Conservation (phyloP, 163 green algal genomes). For the Chlorella variabilis region DNA sequence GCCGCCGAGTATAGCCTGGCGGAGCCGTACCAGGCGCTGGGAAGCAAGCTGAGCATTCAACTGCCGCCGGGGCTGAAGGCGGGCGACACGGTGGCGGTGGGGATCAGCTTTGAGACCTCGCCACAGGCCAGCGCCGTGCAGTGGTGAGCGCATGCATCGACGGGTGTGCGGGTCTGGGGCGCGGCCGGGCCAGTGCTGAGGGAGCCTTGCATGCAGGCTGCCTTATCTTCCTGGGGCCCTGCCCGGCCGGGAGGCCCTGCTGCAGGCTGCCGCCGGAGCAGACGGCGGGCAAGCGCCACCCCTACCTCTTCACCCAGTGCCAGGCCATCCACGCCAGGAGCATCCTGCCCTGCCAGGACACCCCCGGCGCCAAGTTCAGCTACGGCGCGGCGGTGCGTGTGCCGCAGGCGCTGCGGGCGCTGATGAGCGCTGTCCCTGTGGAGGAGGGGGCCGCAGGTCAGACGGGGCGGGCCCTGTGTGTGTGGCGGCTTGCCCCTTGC, state of each 20-base stretch:
- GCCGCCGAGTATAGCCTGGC: not conserved
- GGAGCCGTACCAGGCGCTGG: conserved; percentile 52
- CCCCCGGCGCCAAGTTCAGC: conserved; percentile 84
- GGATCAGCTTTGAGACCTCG: conserved; percentile 54
- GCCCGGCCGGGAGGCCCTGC: no score
- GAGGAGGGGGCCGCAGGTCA: not conserved
- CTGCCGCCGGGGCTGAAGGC: conserved; percentile 48
- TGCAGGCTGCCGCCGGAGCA: conserved; percentile 68
- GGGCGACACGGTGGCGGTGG: conserved; percentile 24
- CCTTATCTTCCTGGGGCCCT: not conserved
- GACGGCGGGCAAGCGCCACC: conserved; percentile 82
- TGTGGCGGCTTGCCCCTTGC: not conserved
- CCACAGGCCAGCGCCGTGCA: conserved; percentile 59
- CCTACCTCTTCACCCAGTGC: conserved; percentile 95
- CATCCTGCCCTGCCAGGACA: conserved; percentile 93
- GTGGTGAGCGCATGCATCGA: conserved; percentile 36
- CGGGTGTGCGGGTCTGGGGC: no score
- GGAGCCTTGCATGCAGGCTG: not conserved
- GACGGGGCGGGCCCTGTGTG: not conserved
- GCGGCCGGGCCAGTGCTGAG: not conserved
- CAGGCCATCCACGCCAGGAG: conserved; percentile 92
- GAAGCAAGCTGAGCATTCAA: conserved; percentile 60
- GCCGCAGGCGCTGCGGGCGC: conserved; percentile 69
- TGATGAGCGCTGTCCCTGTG: conserved; percentile 81
- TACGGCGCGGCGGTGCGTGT: conserved; percentile 81